Evolutionary conservation across 345 rosid genomes (phyloP).

Genomic region (Balakata baccata): DNA sequence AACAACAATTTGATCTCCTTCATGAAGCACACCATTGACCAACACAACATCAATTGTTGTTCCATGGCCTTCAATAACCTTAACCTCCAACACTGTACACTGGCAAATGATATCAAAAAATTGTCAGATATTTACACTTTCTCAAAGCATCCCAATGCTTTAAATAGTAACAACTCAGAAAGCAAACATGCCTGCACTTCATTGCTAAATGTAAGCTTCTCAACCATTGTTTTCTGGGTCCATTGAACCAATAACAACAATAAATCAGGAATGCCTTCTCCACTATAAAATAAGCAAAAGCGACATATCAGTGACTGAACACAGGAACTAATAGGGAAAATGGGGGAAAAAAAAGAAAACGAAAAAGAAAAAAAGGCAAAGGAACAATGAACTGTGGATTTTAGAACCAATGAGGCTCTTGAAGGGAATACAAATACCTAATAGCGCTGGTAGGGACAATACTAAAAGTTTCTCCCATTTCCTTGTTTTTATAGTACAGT

Average conservation of each 20-base stretch:
- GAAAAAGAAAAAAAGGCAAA: background rate
- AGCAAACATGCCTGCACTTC: constrained; percentile 61
- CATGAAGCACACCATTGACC: constrained; percentile 84
- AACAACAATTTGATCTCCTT: constrained; percentile 92
- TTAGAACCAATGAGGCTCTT: background rate
- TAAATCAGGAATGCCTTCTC: constrained; percentile 91
- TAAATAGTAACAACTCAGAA: background rate
- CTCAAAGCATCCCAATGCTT: background rate
- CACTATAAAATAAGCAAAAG: constrained; percentile 47
- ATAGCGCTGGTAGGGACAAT: constrained; percentile 96
- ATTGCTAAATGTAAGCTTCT: constrained; percentile 75
- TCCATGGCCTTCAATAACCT: constrained; percentile 92
- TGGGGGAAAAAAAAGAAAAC: background rate
- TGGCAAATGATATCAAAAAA: constrained; percentile 37
- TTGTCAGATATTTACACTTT: constrained; percentile 21
- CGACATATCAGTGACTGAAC: constrained; percentile 15
- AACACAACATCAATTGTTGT: constrained; percentile 93
- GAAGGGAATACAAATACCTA: constrained; percentile 37
- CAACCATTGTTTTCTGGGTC: constrained; percentile 95
- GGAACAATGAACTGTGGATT: constrained; percentile 1
- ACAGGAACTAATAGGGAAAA: background rate
- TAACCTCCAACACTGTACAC: constrained; percentile 97
- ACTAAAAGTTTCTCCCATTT: constrained; percentile 72
- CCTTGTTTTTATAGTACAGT: constrained; percentile 81
- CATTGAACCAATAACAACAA: constrained; percentile 77